Conservation (phyloP, 495 filamentous ascomycete species). For the Penicillium longicatenatum region DNA sequence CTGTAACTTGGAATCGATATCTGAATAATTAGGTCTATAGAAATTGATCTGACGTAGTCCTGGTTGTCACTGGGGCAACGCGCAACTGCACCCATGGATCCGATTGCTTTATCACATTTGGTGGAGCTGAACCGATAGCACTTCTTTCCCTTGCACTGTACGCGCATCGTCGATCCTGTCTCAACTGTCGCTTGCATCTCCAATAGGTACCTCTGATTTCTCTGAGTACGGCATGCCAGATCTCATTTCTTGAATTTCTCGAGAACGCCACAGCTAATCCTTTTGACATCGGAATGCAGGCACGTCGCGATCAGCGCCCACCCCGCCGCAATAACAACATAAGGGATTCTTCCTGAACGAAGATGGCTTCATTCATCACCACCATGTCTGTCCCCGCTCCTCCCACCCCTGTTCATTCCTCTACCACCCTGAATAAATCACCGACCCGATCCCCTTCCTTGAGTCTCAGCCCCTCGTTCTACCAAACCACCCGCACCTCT, state of each 20-base stretch:
- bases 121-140: constrained; percentile 24
- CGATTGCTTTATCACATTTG: constrained; percentile 10
- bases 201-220: not conserved
- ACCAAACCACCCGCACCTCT: constrained; percentile 37
- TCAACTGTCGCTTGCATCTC: not conserved
- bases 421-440: constrained; percentile 33
- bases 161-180: constrained; percentile 17
- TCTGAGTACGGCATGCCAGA: constrained; percentile 11
- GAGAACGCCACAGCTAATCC: constrained; percentile 4
- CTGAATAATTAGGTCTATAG: no score
- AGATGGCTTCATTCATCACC: constrained; percentile 68
- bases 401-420: constrained; percentile 36
- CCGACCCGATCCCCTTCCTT: constrained; percentile 16
- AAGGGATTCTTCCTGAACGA: constrained; percentile 18
- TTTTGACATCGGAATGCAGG: constrained; percentile 30
- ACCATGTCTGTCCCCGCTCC: constrained; percentile 64
- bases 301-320: constrained; percentile 27
- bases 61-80: constrained; percentile 29
- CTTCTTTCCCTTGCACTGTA: constrained; percentile 14
- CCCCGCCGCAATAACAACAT: constrained; percentile 18
- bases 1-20: no score
- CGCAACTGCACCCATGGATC: constrained; percentile 4
- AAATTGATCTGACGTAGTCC: constrained; percentile 7
- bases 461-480: constrained; percentile 30
- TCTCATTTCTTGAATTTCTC: constrained; percentile 7